A percentile compares a stretch with the other conserved stretches of the same genome.
These are phyloP conservation scores for Phytophthora pistaciae DNA, from an alignment of 352 stramenopile genomes.

Conservation along the genomic window DNA sequence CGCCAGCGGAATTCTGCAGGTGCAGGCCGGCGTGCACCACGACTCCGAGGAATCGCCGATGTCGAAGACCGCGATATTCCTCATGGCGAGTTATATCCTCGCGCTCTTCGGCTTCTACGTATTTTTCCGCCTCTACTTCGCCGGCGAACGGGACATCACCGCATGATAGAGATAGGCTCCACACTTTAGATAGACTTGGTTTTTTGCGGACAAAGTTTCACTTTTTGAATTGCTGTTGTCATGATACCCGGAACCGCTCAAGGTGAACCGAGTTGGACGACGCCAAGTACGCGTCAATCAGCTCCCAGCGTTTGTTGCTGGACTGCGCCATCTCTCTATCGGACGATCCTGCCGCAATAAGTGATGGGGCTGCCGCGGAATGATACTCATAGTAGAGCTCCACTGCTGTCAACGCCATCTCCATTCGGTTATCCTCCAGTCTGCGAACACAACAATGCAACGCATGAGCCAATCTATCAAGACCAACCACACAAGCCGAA, in stretches of 20 bases:
- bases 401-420: slow-evolving; percentile 40
- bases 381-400: slow-evolving; percentile 56
- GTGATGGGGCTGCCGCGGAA: slow-evolving; percentile 10
- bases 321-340: neutral
- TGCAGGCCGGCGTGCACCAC: slow-evolving; percentile 83
- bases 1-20: slow-evolving; percentile 84
- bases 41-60: slow-evolving; percentile 81
- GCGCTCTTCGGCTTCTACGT: slow-evolving; percentile 65
- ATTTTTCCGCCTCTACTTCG: slow-evolving; percentile 70
- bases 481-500: neutral
- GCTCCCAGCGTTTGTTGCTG: slow-evolving; percentile 23
- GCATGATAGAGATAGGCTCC: slow-evolving; percentile 8
- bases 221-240: slow-evolving; percentile 17
- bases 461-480: slow-evolving; percentile 3
- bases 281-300: slow-evolving; percentile 29
- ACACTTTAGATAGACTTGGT: slow-evolving; percentile 11
- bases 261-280: slow-evolving; percentile 27
- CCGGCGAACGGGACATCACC: slow-evolving; percentile 55
- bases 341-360: neutral
- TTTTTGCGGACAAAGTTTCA: neutral
- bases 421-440: slow-evolving; percentile 51
- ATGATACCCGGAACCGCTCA: slow-evolving; percentile 22
- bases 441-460: slow-evolving; percentile 24
- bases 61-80: slow-evolving; percentile 65
- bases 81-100: slow-evolving; percentile 63